Base-by-base conservation (phyloP, 352 stramenopile genomes). In the Phytophthora capsici region DNA sequence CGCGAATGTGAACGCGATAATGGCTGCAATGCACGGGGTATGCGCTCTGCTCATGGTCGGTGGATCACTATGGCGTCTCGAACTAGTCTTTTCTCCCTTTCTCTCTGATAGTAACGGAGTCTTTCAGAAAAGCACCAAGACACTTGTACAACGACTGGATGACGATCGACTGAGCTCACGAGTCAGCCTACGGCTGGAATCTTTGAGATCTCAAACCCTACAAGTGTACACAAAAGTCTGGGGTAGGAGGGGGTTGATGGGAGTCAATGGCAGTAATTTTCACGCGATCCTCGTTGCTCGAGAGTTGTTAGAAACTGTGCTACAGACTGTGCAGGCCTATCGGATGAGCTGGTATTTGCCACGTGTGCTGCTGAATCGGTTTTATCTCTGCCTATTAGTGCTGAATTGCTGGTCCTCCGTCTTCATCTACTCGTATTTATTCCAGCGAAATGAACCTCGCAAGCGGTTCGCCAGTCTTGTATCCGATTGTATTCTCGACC, bases 261-360 rank as follows among this genome's bases (percentile, higher is more conserved):
- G 70, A 2, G 53, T 79, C 6, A 69, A 75, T 20, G 60, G 70
- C 3, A 49, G 47, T 12, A 60, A 69, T 5, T 82, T 57, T 17
- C 50, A 68, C 34, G 30, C 41, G 0, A 43, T 77, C 2, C 23
- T 76, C 1, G 16, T 70, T 5, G 13, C 16, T n/a, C 61, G 63
- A 10, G 60, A 80, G 43, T 12, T 74, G 0, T 1, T 78, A 5
- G 75, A 77, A 40, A 74, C 57, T 7, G 46, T 32, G 0, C 48
- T 83, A 13, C 74, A 82, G 17, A 68, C 71, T 13, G 52, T 52
- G 1, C 67, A 82, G 49, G 74, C 71, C 6, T 80, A 75, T 44
- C 62, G 57, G 9, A 75, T 80, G 63, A 80, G 68, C n/a, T 55
- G 48, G 25, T 55, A 64, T 36, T 26, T 79, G 10, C 52, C 66